Percentiles rank a stretch among this genome's conserved stretches.
Conservation (phyloP, 163 green algal genomes). For the Chlamydomonas reinhardtii region DNA sequence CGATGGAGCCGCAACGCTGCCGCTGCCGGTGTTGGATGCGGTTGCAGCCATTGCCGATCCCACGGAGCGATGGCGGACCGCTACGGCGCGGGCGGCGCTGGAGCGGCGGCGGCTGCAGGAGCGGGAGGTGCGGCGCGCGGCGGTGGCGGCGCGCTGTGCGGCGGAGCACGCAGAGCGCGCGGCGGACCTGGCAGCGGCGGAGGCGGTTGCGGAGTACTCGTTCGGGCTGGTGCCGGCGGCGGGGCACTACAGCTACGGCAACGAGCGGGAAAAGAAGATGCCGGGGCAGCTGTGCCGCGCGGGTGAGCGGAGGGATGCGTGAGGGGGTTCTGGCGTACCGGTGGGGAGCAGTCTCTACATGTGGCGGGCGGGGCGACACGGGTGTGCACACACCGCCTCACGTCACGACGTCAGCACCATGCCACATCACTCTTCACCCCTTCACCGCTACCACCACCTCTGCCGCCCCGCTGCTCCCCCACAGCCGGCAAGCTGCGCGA, state of each 20-base stretch:
- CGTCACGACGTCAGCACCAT: too few relatives aligned
- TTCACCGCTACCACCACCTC: too few relatives aligned
- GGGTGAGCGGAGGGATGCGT: too few relatives aligned
- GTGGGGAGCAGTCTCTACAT: too few relatives aligned
- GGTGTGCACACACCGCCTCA: too few relatives aligned
- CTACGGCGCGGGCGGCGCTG: neutral
- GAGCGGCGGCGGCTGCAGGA: neutral
- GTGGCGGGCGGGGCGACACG: too few relatives aligned
- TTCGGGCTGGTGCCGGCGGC: neutral
- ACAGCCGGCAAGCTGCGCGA: constrained; percentile 4
- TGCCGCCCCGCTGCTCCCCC: neutral
- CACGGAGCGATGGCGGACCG: neutral
- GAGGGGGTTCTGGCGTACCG: too few relatives aligned
- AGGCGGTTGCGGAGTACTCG: neutral
- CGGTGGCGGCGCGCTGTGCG: neutral
- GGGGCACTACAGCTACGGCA: neutral
- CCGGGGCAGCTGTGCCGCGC: neutral
- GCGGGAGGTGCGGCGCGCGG: neutral
- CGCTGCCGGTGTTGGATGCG: neutral
- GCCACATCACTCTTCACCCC: too few relatives aligned
- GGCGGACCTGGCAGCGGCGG: neutral
- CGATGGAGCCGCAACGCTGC: neutral
- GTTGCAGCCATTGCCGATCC: neutral
- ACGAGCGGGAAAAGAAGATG: constrained; percentile 1
- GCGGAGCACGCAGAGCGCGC: neutral